Base-by-base conservation (phyloP, 306 rosid genomes). In the Castanea mollissima region DNA sequence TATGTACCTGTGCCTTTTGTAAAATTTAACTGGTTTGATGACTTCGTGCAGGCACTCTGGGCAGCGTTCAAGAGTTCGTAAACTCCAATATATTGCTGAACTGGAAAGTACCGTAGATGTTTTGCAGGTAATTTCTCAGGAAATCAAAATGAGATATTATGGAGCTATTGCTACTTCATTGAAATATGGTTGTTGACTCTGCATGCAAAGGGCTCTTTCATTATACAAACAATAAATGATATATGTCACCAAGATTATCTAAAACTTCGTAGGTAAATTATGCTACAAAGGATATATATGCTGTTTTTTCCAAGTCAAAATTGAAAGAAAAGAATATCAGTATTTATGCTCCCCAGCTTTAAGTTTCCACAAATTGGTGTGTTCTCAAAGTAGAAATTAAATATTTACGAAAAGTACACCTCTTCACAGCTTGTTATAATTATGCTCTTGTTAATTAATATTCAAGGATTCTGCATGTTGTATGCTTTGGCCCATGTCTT, bases 11-110 rank as follows among this genome's bases (percentile, higher is more conserved):
- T 71, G 58, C 55, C 46, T 16, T 76, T 49, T 38, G 4, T 29
- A 44, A 57, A 69, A 9, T 58, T 78, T 46, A 31, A 19, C 5
- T 29, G 6, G 55, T 64, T 16, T 59, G 63, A 25, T 77, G 77
- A 74, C 62, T 52, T 78, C 23, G 5, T 83, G 74, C 78, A 86
- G 89, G 83, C 84, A 86, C 82, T 79, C 86, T 29, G 89, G 89
- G 75, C 89, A 86, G 82, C 86, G 89, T 4, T 86, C 89, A 54
- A 86, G 89, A 84, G 85, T 86, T 63, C 89, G 89, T 41, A 86
- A 86, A 59, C 89, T 86, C 58, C 89, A 86, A 55, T 86, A 86
- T 69, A 86, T 86, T 57, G 83, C 85, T 74, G 89, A 86, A 77
- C 83, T 86, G 55, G 86, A 83, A 81, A 86, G 82, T 58, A 80